These are phyloP conservation scores for Chaetothyriales sp. DNA, from an alignment of 2,329 filamentous ascomycete genomes.

Conservation along the genomic window DNA sequence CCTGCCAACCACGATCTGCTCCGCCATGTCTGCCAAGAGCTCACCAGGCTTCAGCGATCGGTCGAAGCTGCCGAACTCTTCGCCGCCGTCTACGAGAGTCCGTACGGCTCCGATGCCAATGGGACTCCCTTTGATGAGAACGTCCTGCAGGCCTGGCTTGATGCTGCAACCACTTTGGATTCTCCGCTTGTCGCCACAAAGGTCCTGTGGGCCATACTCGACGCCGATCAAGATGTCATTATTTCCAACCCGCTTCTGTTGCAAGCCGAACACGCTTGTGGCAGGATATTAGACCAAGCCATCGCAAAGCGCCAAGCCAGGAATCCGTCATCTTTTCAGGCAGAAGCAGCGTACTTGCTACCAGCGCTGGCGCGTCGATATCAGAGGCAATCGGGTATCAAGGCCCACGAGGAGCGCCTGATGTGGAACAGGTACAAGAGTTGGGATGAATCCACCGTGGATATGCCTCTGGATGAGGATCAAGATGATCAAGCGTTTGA, in stretches of 20 bases:
- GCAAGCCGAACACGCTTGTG: neutral
- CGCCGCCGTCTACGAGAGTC: constrained; percentile 8
- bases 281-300: neutral
- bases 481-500: too few species aligned
- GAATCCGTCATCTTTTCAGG: neutral
- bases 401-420: neutral
- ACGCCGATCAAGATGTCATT: constrained; percentile 3
- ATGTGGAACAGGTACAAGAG: neutral
- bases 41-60: neutral
- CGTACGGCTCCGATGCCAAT: constrained; percentile 3
- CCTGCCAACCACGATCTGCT: constrained; percentile 3
- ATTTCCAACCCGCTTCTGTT: neutral
- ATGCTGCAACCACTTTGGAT: constrained; percentile 4
- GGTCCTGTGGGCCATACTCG: constrained; percentile 9
- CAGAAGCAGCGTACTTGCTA: neutral
- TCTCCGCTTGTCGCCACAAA: constrained; percentile 1
- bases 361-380: neutral
- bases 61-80: constrained; percentile 7
- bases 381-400: neutral
- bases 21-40: neutral
- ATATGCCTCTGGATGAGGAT: neutral
- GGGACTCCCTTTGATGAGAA: constrained; percentile 8
- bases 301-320: neutral
- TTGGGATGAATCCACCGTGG: neutral
- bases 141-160: constrained; percentile 11